Evolutionary conservation across 805 yeast species (phyloP).

Genomic region (Metschnikowia cubensis): DNA sequence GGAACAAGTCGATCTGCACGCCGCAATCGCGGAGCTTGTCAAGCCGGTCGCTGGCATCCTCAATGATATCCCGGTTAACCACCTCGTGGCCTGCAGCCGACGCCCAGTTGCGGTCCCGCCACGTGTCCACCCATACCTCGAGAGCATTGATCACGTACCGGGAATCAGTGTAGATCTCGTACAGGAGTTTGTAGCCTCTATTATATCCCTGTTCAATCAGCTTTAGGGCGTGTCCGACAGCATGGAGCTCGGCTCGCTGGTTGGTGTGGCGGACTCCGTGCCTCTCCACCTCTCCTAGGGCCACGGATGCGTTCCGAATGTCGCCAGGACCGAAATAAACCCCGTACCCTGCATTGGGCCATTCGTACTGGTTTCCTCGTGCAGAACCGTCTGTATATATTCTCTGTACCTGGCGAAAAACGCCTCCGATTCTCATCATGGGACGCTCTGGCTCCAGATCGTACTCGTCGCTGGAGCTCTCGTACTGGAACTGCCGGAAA

Average conservation of each 20-base stretch:
- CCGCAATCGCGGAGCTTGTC: constrained; percentile 32
- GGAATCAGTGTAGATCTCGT: constrained; percentile 65
- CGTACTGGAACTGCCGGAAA: not conserved
- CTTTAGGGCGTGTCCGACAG: constrained; percentile 54
- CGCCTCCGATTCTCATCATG: no score
- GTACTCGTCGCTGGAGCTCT: not conserved
- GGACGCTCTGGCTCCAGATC: not conserved
- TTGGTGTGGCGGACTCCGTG: constrained; percentile 51
- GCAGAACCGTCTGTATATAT: constrained; percentile 82
- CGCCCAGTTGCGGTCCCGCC: constrained; percentile 57
- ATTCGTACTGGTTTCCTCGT: constrained; percentile 49
- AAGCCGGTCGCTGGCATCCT: constrained; percentile 23
- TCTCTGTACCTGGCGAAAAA: not conserved
- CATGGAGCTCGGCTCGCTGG: constrained; percentile 75
- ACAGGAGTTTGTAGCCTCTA: constrained; percentile 12
- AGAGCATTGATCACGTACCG: constrained; percentile 56
- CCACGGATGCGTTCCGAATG: constrained; percentile 50
- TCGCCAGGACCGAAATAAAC: constrained; percentile 61
- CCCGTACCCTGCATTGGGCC: constrained; percentile 62
- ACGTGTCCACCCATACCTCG: constrained; percentile 51
- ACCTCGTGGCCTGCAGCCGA: constrained; percentile 44
- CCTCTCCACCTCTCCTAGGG: constrained; percentile 37
- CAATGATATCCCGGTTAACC: constrained; percentile 50
- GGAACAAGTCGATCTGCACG: constrained; percentile 44
- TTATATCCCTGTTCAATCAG: constrained; percentile 30